Percentiles rank a stretch among this genome's conserved stretches.
These are phyloP conservation scores for Nidularia sp. DNA, from an alignment of 768 basidiomycete species.

Conservation along the genomic window DNA sequence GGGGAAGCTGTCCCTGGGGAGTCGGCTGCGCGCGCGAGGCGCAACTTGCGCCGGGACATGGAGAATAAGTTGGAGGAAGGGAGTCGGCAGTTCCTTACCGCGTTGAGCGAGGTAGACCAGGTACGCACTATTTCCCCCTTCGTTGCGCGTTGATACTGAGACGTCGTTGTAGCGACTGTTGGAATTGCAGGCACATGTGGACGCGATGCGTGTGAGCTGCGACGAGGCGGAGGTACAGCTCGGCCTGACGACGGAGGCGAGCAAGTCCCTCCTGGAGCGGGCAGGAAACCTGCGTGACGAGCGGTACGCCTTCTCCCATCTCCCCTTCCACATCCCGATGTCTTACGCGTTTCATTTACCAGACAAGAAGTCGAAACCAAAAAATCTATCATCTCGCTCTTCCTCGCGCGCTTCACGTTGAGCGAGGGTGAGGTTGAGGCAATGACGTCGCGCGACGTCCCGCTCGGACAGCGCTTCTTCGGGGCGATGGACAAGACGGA, in stretches of 20 bases:
- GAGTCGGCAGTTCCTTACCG: slow-evolving; percentile 77
- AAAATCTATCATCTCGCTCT: slow-evolving; percentile 70
- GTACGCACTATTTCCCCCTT: slow-evolving; percentile 42
- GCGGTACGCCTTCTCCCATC: slow-evolving; percentile 39
- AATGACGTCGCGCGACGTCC: slow-evolving; percentile 74
- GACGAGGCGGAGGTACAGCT: slow-evolving; percentile 82
- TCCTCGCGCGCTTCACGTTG: slow-evolving; percentile 85
- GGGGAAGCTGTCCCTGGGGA: slow-evolving; percentile 47
- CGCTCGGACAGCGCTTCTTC: slow-evolving; percentile 74
- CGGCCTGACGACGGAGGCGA: slow-evolving; percentile 68
- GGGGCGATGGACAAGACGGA: slow-evolving; percentile 84
- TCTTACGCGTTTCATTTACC: background rate
- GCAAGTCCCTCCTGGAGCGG: slow-evolving; percentile 75
- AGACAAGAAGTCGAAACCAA: slow-evolving; percentile 71
- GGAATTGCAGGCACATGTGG: slow-evolving; percentile 71
- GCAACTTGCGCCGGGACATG: slow-evolving; percentile 79
- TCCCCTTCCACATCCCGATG: background rate
- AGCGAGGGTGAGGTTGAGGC: slow-evolving; percentile 66
- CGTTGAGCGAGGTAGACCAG: slow-evolving; percentile 86
- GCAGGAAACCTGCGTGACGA: slow-evolving; percentile 75
- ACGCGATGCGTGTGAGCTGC: slow-evolving; percentile 77
- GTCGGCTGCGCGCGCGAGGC: slow-evolving; percentile 69
- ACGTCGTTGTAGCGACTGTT: slow-evolving; percentile 65
- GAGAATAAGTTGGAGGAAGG: slow-evolving; percentile 80
- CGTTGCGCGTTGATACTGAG: slow-evolving; percentile 4